Evolutionary conservation across 345 rosid genomes (phyloP), one percentile per base, ranked within the genome.

Genomic region (Barbarea vulgaris): DNA sequence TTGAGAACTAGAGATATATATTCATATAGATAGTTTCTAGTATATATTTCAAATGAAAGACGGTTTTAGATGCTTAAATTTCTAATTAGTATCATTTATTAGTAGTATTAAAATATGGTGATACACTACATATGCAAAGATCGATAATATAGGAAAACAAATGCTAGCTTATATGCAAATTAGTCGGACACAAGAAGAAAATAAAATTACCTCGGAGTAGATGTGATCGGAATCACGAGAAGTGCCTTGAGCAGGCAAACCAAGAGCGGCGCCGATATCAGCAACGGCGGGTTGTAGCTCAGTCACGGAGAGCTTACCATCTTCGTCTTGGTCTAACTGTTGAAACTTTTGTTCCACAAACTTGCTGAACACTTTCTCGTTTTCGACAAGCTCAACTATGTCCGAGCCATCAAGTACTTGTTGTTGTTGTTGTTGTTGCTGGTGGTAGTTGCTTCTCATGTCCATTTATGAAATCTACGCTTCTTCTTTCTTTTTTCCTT

Each of bases 261-360:
- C 99, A 64, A 92, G 91, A 7, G 94, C 96, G 37, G 94, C 94
- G 52, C 98, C 97, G 69, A 89, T 88, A 80, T 92, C 97, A 67
- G 93, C 94, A 73, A 95, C 97, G 80, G 93, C 98, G 15, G 99
- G 99, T 50, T 90, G 79, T 48, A 95, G 85, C 77, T 95, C 98
- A 34, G 81, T 87, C 74, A 95, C 85, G 9, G 99, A 93, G 67
- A 90, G 93, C 58, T 83, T 81, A 48, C 97, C 97, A 79, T 95
- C 98, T 39, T 67, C 82, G 81, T 92, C 98, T 30, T 53, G 84
- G 47, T 95, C 97, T 15, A 95, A 83, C 69, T 88, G 87, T 18
- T 86, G 71, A 64, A 95, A 93, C 91, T 95, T 93, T 70, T 92
- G 85, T 22, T 90, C 94, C 7, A 93, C 93, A 82, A 88, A 95